Evolutionary conservation across 371 early-diverging fungal genomes (phyloP), one percentile per base, ranked within the genome.

Genomic region (Mucor mucedo): DNA sequence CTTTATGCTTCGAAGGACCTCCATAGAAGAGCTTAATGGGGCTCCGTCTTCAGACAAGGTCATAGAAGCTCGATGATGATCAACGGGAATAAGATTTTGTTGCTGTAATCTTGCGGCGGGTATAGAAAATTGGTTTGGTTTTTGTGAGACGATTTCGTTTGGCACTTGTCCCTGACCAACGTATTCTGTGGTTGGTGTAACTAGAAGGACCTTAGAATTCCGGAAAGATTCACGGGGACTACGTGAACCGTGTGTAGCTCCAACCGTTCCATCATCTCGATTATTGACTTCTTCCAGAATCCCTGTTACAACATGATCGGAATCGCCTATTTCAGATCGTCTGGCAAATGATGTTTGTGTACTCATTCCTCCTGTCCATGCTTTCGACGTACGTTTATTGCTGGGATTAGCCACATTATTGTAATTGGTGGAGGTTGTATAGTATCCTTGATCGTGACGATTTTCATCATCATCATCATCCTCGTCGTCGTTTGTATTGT

Each of bases 91-190:
- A 14, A 40, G 61, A 2, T 63, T 29, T 60, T 70, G 16, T 50
- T 65, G 67, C 14, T 66, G 63, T 35, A 62, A 62, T 13, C 66
- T 55, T 11, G 65, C 27, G 1, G 73, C 68, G 8, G 68, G 78
- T 11, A 69, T 30, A 4, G 79, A 76, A 29, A 76, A 72, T 42
- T 80, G 76, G 44, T 80, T 80, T 21, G 80, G 80, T 39, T 80
- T 80, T 30, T 80, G 80, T 14, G 67, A 59, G 5, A 68, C 33
- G 3, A 76, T 64, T 45, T 80, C 78, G 53, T 80, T 77, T 5
- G 78, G 78, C 30, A 74, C 66, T 56, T 77, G 78, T 2, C 71
- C 73, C 40, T 55, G 63, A 11, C 66, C 58, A 47, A 32, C 39
- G 10, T 52, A 49, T 5, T 71, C 67, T 2, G 49, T 21, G 21